These are phyloP conservation scores for Candida pseudoglaebosa DNA, from an alignment of 805 yeast genomes.

Conservation along the genomic window DNA sequence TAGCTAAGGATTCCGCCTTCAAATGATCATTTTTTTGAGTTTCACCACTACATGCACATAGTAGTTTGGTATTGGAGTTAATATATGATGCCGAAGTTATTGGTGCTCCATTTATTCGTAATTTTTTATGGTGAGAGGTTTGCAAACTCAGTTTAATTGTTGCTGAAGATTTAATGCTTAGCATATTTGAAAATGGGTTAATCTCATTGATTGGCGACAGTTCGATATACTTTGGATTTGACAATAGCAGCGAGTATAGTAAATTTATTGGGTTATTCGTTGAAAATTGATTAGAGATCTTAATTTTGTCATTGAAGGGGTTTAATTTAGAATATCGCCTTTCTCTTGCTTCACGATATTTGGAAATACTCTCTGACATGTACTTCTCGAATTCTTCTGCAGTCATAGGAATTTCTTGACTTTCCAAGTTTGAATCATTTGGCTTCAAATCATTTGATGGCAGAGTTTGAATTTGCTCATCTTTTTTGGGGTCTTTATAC, in stretches of 20 bases:
- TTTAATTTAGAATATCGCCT: conserved; percentile 11
- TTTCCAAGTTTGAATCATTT: background rate
- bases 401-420: conserved; percentile 10
- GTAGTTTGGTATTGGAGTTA: background rate
- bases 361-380: conserved; percentile 28
- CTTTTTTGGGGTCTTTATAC: no score
- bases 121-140: conserved; percentile 38
- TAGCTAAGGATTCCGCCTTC: conserved; percentile 9
- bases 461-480: no score
- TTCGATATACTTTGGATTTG: conserved; percentile 13
- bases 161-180: conserved; percentile 30
- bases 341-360: conserved; percentile 26
- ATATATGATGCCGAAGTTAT: conserved; percentile 21
- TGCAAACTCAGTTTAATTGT: conserved; percentile 34
- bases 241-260: conserved; percentile 21
- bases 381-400: conserved; percentile 30
- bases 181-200: conserved; percentile 14
- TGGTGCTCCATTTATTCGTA: conserved; percentile 38
- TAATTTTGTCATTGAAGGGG: conserved; percentile 8
- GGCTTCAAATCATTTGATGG: no score
- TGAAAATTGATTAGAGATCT: background rate
- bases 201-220: conserved; percentile 4
- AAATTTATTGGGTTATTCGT: conserved; percentile 22
- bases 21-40: background rate
- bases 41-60: conserved; percentile 7